These are phyloP conservation scores for Euphorbia lathyris DNA, from an alignment of 345 rosid species.

Conservation along the genomic window DNA sequence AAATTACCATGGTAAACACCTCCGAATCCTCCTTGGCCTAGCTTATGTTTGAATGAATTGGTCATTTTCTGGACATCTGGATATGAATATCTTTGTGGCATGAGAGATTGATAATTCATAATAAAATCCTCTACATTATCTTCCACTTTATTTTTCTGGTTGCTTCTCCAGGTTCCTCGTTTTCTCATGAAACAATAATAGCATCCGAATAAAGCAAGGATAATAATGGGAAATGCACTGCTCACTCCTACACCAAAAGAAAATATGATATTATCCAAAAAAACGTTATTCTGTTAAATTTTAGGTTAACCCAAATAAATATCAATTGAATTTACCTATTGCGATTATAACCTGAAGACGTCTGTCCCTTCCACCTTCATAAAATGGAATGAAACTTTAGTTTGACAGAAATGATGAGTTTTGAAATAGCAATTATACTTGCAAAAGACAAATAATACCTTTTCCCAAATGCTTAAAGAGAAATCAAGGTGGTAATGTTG, in stretches of 20 bases:
- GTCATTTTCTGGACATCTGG: slow-evolving; percentile 24
- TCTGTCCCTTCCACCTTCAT: no score
- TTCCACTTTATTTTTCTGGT: neutral
- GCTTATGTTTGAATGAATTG: slow-evolving; percentile 20
- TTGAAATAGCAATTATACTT: no score
- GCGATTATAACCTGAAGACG: no score
- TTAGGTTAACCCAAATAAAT: no score
- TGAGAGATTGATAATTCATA: neutral
- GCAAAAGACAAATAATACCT: no score
- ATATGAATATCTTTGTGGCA: slow-evolving; percentile 9
- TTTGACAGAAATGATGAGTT: no score
- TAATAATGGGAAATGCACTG: neutral
- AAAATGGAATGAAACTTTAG: no score
- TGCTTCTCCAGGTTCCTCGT: neutral
- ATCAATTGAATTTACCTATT: no score
- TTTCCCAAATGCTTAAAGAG: no score
- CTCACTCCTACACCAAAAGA: neutral
- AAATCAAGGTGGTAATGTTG: no score
- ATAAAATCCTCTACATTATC: slow-evolving; percentile 11
- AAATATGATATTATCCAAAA: neutral
- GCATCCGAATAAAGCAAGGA: no score
- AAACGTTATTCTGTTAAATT: no score
- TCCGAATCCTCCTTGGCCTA: slow-evolving; percentile 44
- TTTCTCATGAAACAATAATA: neutral
- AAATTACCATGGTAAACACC: slow-evolving; percentile 38